Base-by-base conservation (phyloP, 495 filamentous ascomycete species). In the Penicillium maclennaniae region DNA sequence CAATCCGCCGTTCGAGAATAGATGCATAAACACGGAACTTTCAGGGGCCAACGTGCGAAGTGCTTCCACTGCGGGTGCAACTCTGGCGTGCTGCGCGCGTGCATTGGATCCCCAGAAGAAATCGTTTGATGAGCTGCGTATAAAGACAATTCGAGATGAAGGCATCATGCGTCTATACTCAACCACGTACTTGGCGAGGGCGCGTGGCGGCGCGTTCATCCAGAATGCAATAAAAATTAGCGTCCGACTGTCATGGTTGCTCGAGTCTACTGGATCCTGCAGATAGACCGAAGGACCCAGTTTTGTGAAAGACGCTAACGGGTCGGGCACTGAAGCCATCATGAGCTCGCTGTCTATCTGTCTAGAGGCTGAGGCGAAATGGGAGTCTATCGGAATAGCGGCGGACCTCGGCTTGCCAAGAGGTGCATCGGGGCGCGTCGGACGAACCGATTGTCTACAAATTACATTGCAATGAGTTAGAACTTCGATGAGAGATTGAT, bases 1-100 rank as follows among this genome's bases (percentile, higher is more conserved):
- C 27, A 72, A 38, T 12, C 74, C 74, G 20, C 74, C 74, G 43
- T 77, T 77, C 12, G 72, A 76, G 63, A 77, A 77, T 19, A 74
- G 54, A 54, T 77, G 74, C 37, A 76, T 52, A 38, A 66, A 69
- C 12, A 71, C 67, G 19, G 67, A 64, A 19, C 53, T 60, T 4
- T 62, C 60, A 27, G 62, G 55, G 37, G 43, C 41, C 26, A 51
- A 49, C 7, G 66, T 47, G 36, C 47, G 66, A 9, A 79, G 60
- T 17, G 66, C 65, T 25, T 65, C 59, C 19, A 78, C 61, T 17
- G 75, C 74, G 1, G 75, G 73, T 0, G 56, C 34, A 26, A 77
- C 48, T n/a, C 66, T 70, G 15, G 59, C 48, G 38, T 54, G 54
- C 21, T 71, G 70, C 6, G 70, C 56, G 7, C 43, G 43, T 15